These are phyloP conservation scores for Scutellaria baicalensis DNA, from an alignment of 257 asterid genomes.

Conservation along the genomic window DNA sequence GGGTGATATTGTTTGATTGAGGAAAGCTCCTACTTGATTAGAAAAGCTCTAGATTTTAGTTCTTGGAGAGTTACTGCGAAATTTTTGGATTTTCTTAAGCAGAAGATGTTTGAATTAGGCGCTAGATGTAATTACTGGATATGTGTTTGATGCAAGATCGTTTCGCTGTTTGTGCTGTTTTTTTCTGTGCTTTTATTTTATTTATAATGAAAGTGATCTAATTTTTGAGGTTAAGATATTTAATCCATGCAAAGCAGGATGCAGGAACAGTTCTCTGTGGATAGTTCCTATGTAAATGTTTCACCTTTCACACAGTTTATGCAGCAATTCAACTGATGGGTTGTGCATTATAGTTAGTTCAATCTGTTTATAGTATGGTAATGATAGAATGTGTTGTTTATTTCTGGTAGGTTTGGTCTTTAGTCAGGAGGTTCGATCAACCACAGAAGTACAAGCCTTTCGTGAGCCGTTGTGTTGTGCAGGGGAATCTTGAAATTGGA, in stretches of 20 bases:
- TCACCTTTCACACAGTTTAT: not conserved
- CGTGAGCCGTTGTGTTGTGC: slow-evolving; percentile 58
- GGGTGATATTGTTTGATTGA: too few relatives aligned
- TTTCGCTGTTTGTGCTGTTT: too few relatives aligned
- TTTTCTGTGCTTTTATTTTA: not conserved
- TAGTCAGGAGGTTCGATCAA: slow-evolving; percentile 78
- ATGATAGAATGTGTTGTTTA: not conserved
- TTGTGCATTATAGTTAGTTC: not conserved
- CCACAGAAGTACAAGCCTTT: slow-evolving; percentile 84
- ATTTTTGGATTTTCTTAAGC: not conserved
- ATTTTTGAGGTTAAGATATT: not conserved
- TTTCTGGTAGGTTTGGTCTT: slow-evolving; percentile 66
- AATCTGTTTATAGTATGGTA: not conserved
- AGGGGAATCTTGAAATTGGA: slow-evolving; percentile 65
- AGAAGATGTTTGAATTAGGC: not conserved
- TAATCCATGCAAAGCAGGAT: not conserved
- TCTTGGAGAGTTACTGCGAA: not conserved
- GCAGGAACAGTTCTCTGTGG: not conserved
- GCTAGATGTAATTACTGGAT: not conserved
- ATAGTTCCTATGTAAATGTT: not conserved
- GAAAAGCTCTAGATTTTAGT: not conserved
- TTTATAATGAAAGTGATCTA: not conserved
- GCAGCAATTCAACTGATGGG: not conserved
- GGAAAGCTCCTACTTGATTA: not conserved
- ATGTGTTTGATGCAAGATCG: slow-evolving; percentile 1